Evolutionary conservation across 345 rosid species (phyloP), one percentile per base, ranked within the genome.

Genomic region (Psidium friedrichsthalianum): DNA sequence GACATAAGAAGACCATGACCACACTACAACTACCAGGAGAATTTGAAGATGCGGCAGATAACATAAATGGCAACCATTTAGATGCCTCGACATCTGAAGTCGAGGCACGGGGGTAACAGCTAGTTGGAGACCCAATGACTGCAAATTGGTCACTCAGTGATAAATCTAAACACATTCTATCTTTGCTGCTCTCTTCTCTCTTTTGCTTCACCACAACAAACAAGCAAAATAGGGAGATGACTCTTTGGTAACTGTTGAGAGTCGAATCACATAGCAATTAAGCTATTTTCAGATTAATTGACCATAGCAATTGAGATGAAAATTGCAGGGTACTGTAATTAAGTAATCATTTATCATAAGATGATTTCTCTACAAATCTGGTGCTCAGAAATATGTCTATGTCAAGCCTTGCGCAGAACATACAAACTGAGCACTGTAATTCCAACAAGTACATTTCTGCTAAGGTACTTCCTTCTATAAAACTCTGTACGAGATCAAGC

Each of bases 401-500:
- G 47, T 69, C 47, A 32, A 32, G 78, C 44, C 78, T 36, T 69
- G 11, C 0, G 78, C 78, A 32, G 22, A 69, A 69, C 78, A 69
- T 64, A 36, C 78, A 69, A 69, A 18, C 78, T 8, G 78, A 5
- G 21, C 47, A 0, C 78, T 0, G 78, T 18, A 0, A 3, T 64
- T 64, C 44, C 76, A 54, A 54, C 56, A 18, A 54, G 56, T 54
- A 54, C 21, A 54, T 18, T 54, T 54, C 56, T 18, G 56, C 24
- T 3, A 18, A 6, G 24, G 56, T 56, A 8, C 20, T 53, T 83
- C 51, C 69, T 49, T 58, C 84, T 83, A 87, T 74, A 88, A 82
- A 56, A 92, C 92, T 86, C 92, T 89, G 82, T 96, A 96, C 0
- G 94, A 89, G 29, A 95, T 90, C 84, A 58, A 64, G 74, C 95